Percentiles rank a stretch among this genome's conserved stretches.
These are phyloP conservation scores for Clonostachys rosea DNA, from an alignment of 2,329 filamentous ascomycete species.

Conservation along the genomic window DNA sequence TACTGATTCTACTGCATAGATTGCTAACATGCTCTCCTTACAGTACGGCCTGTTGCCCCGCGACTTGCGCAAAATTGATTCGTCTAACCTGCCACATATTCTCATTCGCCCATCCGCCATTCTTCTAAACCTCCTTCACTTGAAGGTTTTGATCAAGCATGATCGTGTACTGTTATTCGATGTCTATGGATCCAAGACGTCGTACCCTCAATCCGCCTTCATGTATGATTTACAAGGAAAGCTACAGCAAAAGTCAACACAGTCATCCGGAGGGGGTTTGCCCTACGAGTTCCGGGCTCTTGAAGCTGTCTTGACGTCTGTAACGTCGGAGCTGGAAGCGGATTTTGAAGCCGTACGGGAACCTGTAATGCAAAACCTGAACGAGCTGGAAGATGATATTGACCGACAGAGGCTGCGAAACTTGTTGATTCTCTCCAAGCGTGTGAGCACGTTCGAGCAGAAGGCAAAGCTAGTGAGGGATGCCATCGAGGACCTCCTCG, in stretches of 20 bases:
- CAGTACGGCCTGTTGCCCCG: conserved; percentile 90
- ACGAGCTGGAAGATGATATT: conserved; percentile 93
- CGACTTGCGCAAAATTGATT: conserved; percentile 96
- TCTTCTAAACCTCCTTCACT: conserved; percentile 90
- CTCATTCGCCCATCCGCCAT: conserved; percentile 91
- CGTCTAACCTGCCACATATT: conserved; percentile 90
- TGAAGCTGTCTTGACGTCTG: conserved; percentile 90
- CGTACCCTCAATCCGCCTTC: conserved; percentile 92
- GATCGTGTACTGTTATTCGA: conserved; percentile 95
- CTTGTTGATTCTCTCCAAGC: conserved; percentile 90
- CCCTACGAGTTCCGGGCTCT: conserved; percentile 96
- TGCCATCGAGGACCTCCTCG: conserved; percentile 89
- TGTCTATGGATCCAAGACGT: conserved; percentile 89
- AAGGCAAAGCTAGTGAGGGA: conserved; percentile 92
- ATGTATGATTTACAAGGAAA: conserved; percentile 97
- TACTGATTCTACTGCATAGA: not conserved
- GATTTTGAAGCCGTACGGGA: conserved; percentile 94
- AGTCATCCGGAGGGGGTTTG: conserved; percentile 55
- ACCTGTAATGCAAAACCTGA: conserved; percentile 82
- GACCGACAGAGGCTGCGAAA: conserved; percentile 89
- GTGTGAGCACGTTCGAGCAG: conserved; percentile 94
- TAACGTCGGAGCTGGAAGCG: conserved; percentile 85
- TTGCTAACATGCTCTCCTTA: not conserved
- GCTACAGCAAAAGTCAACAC: conserved; percentile 69
- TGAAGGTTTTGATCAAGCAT: conserved; percentile 91